Evolutionary conservation across 2,329 filamentous ascomycete genomes (phyloP).

Genomic region (Diplodia corticola): DNA sequence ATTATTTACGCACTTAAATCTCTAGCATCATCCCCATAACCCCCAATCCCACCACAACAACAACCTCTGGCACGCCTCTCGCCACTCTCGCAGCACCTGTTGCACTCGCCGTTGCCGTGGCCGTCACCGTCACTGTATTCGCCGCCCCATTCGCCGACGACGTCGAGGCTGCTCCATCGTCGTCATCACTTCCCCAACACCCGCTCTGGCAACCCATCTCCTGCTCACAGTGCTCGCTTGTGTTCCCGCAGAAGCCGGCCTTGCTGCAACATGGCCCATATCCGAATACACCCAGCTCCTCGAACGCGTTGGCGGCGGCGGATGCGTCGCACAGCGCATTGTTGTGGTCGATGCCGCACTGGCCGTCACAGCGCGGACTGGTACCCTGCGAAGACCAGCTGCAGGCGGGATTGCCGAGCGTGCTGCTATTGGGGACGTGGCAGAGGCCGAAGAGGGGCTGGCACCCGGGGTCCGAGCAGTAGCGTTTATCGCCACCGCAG

Average conservation of each 20-base stretch:
- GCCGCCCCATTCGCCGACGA: background rate
- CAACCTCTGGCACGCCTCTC: background rate
- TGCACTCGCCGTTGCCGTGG: background rate
- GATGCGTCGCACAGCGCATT: slow-evolving; percentile 5
- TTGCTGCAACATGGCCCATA: slow-evolving; percentile 19
- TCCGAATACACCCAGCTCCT: background rate
- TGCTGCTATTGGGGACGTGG: slow-evolving; percentile 3
- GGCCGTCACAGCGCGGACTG: slow-evolving; percentile 20
- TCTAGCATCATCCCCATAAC: background rate
- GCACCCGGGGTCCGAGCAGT: slow-evolving; percentile 7
- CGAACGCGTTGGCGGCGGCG: background rate
- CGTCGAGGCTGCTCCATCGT: background rate
- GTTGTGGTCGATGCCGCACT: slow-evolving; percentile 7
- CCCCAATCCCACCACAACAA: background rate
- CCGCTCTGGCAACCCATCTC: slow-evolving; percentile 15
- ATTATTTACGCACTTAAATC: background rate
- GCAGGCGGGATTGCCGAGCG: slow-evolving; percentile 13
- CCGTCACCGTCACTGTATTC: slow-evolving; percentile 3
- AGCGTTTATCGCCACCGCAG: slow-evolving; percentile 16
- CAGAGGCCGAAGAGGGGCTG: slow-evolving; percentile 15
- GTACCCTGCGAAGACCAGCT: slow-evolving; percentile 9
- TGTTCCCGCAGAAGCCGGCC: slow-evolving; percentile 17
- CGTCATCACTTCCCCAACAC: slow-evolving; percentile 4
- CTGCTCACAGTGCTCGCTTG: slow-evolving; percentile 1
- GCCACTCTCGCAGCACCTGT: background rate